Conservation (phyloP, 306 rosid species). For the Mimosa pudica region DNA sequence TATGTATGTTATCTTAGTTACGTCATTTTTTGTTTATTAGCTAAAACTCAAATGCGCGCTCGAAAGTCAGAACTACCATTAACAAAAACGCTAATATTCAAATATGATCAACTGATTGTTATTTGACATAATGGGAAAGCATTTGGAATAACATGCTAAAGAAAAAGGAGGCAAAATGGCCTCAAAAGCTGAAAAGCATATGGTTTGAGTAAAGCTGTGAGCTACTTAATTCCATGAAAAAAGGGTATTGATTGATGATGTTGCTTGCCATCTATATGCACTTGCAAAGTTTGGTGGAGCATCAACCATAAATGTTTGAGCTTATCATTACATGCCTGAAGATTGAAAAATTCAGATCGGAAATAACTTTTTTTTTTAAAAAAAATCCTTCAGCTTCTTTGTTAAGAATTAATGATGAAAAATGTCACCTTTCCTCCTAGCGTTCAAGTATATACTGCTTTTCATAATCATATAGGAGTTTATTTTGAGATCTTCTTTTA, state of each 20-base stretch:
- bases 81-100: neutral
- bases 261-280: constrained; percentile 11
- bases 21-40: neutral
- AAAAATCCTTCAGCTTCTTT: neutral
- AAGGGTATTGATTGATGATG: constrained; percentile 16
- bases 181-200: neutral
- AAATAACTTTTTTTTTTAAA: neutral
- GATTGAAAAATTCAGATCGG: neutral
- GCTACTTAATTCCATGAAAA: constrained; percentile 3
- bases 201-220: neutral
- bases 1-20: neutral
- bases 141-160: neutral
- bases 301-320: neutral
- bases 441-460: neutral
- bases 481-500: neutral
- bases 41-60: neutral
- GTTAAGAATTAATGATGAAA: constrained; percentile 13
- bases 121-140: neutral
- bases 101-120: neutral
- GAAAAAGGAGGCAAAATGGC: neutral
- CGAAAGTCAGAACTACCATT: neutral
- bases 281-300: neutral
- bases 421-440: neutral
- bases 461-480: neutral
- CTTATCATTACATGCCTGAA: neutral